Base-by-base conservation (phyloP, 2,329 filamentous ascomycete genomes). In the Pyrenophora seminiperda region DNA sequence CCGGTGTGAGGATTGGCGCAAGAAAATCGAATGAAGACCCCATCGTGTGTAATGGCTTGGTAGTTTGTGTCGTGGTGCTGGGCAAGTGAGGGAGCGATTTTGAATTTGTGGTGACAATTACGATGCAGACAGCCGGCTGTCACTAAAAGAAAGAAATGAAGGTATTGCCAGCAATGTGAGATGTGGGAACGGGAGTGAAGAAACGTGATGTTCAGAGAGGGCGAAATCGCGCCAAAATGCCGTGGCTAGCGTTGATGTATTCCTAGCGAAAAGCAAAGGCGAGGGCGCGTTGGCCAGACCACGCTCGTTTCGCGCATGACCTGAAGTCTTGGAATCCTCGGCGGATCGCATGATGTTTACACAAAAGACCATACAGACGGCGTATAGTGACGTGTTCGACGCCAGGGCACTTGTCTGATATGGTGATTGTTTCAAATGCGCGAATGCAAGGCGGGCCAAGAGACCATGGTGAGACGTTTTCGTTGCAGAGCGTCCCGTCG, bases 1-100 rank as follows among this genome's bases (percentile, higher is more conserved):
- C 54, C 3, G 66, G 66, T 14, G 66, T 68, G 24, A 66, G 63
- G n/a, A 68, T 67, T 9, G 65, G 65, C 39, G 65, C 64, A 39
- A 68, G 65, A 45, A 60, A 68, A 6, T 65, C 64, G 54, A 63
- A 63, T 27, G 59, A 27, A 27, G 24, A 27, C 24, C 24, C 63
- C 65, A 68, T 67, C 15, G 40, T 61, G 41, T 34, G 32, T 48
- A 7, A 39, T 45, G 32, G 31, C n/a, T 24, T 29, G 19, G 34
- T 18, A 14, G 15, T 48, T 20, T 37, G 13, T 7, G 37, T 32
- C 7, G 20, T 34, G 30, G 38, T 7, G 9, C 45, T 17, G 27
- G 11, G 17, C 22, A 39, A 31, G 30, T 27, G 43, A 7, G 18
- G 11, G 30, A 30, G 27, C 15, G 47, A 41, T 11, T 34, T 34